A percentile compares a stretch with the other conserved stretches of the same genome.
These are phyloP conservation scores for Aureobasidium sp. DNA, from an alignment of 2,329 filamentous ascomycete genomes.

Conservation along the genomic window DNA sequence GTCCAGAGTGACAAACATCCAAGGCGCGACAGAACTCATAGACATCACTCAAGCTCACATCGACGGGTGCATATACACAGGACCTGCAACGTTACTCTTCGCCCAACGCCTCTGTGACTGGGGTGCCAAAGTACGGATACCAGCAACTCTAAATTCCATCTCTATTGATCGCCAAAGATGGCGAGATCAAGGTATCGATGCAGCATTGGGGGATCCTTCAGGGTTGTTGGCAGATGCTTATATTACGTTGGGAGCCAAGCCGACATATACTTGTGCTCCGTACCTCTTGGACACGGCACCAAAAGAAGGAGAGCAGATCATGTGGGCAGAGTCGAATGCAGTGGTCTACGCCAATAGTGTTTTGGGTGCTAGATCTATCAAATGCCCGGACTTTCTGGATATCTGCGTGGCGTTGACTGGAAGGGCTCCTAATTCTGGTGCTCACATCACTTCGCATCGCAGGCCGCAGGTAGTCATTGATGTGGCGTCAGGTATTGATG, in stretches of 20 bases:
- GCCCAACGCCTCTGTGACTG: slow-evolving; percentile 30
- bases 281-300: slow-evolving; percentile 35
- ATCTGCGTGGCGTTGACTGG: slow-evolving; percentile 40
- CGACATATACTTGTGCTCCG: slow-evolving; percentile 41
- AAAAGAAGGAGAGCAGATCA: slow-evolving; percentile 34
- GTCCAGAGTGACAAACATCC: slow-evolving; percentile 31
- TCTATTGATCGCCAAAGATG: slow-evolving; percentile 38
- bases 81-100: slow-evolving; percentile 33
- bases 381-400: slow-evolving; percentile 43
- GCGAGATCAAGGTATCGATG: slow-evolving; percentile 32
- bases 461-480: slow-evolving; percentile 15
- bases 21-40: slow-evolving; percentile 30
- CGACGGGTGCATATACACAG: slow-evolving; percentile 38
- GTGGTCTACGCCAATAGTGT: slow-evolving; percentile 43
- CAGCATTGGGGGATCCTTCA: slow-evolving; percentile 26
- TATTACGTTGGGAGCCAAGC: slow-evolving; percentile 34
- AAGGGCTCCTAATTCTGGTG: slow-evolving; percentile 27
- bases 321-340: slow-evolving; percentile 42
- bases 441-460: slow-evolving; percentile 25
- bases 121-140: slow-evolving; percentile 33
- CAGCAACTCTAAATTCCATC: slow-evolving; percentile 40
- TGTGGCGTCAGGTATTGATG: neutral
- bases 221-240: slow-evolving; percentile 34
- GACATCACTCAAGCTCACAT: slow-evolving; percentile 38
- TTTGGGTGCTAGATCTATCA: slow-evolving; percentile 38